Base-by-base conservation (phyloP, 2,329 filamentous ascomycete genomes). In the Aspergillus hortae region DNA sequence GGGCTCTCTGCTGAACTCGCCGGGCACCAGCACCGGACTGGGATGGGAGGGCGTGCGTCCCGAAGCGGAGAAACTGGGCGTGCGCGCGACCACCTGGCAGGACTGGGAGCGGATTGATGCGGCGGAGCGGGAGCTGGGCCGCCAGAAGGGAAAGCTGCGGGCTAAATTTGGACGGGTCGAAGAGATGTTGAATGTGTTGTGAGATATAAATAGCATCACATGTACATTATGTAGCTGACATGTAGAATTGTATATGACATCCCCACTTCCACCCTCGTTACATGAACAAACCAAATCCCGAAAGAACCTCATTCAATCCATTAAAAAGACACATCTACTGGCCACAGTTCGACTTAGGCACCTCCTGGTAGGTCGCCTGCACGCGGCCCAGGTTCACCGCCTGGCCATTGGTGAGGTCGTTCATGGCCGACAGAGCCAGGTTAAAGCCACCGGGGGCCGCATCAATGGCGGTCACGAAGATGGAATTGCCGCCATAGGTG, bases 51-150 rank as follows among this genome's bases (percentile, higher is more conserved):
- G 81, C 1, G 78, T 97, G 11, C 83, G 80, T 59, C 65, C 74
- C 10, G 85, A 89, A 44, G 77, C 82, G 0, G 72, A 80, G 47
- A 71, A 70, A 27, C 75, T 76, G 53, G 81, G 81, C 2, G 77
- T 86, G 4, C 78, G 78, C 49, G 79, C 84, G 12, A 86, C 96
- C 15, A 83, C 79, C 44, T 99, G 94, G 94, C 71, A 82, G 21
- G 89, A 95, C 60, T 99, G 94, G 94, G 77, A 84, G 69, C 84
- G 75, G 57, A 96, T 99, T 56, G 91, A 99, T 70, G 71, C 73
- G n/a, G 85, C 80, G 3, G 94, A 99, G 72, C 83, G 77, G 61
- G 76, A 82, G 51, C 80, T 79, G 45, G 94, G 94, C 0, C 71
- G 77, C 54, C 67, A 67, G 44, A 78, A 74, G 48, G 92, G 91